Evolutionary conservation across 257 asterid genomes (phyloP), one percentile per base, ranked within the genome.

Genomic region (Hygrophila difformis): DNA sequence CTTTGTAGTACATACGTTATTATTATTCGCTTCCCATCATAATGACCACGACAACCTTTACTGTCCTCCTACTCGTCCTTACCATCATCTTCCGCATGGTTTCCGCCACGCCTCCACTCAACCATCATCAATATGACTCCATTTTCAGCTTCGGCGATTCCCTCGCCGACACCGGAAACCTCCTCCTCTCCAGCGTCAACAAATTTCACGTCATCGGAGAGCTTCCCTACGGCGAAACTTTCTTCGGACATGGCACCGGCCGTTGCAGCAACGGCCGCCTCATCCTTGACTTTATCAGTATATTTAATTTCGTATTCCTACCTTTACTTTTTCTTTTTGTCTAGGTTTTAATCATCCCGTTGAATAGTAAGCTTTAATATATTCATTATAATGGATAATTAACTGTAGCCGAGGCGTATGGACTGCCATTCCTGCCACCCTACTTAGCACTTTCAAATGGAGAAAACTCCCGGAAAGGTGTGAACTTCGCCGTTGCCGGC

Each of bases 121-220:
- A n/a, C n/a, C n/a, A n/a, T n/a, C n/a, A n/a, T n/a, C n/a, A n/a
- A n/a, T 78, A 6, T 49, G 44, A 61, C 4, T 66, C 86, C 19
- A 81, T 80, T 0, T 40, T 80, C n/a, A 69, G 83, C 48, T 73
- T 80, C 47, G 92, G 83, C 5, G 86, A 80, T 49, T 80, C 92
- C 0, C 68, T 68, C 0, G 71, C 79, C 0, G 87, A 81, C 37
- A 71, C 93, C 33, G 87, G 87, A 8, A 77, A 80, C 38, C 24
- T 9, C 15, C 49, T 63, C 28, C 68, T 72, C 53, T 11, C 46
- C 10, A 22, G 55, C 8, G 0, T 49, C 28, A 13, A 50, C 24
- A 55, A 39, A 18, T 58, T 34, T 17, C 45, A 17, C 10, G 5
- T 8, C 3, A 3, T 24, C 31, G 31, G 5, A 3, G 3, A 3